phyloP scores from a whole-genome alignment of 176 grass and related monocot genomes.

The Triticum urartu region DNA sequence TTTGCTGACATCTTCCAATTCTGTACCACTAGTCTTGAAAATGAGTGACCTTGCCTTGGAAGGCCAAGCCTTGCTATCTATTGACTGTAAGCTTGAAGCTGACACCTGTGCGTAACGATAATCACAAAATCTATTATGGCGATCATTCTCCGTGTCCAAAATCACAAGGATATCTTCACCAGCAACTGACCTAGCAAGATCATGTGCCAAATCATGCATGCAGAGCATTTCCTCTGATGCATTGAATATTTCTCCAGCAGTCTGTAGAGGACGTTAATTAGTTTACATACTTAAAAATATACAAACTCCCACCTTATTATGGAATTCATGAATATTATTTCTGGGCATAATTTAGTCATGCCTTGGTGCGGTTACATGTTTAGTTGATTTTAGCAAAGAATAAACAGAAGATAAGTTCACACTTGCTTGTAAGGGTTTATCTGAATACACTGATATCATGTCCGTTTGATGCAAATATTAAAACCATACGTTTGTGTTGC shows the following conservation, averaged over 20 bases:
- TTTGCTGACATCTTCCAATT: slow-evolving; percentile 34
- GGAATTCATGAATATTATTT: background rate
- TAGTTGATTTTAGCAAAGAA: background rate
- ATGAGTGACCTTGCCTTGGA: slow-evolving; percentile 46
- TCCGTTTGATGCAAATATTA: background rate
- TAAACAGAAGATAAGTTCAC: background rate
- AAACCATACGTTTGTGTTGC: background rate
- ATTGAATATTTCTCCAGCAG: background rate
- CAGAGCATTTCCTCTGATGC: slow-evolving; percentile 37
- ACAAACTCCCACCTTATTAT: background rate
- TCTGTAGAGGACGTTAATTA: slow-evolving; percentile 26
- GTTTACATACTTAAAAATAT: background rate
- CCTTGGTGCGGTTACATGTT: background rate
- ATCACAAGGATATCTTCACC: slow-evolving; percentile 55
- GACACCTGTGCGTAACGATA: slow-evolving; percentile 50
- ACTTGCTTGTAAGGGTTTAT: background rate
- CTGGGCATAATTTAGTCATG: background rate
- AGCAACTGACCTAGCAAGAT: slow-evolving; percentile 63
- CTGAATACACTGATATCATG: background rate
- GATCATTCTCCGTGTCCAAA: slow-evolving; percentile 36
- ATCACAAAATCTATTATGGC: slow-evolving; percentile 26
- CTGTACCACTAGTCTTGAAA: slow-evolving; percentile 30
- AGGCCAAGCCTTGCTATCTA: slow-evolving; percentile 41
- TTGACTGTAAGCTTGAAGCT: slow-evolving; percentile 36
- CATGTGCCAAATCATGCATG: slow-evolving; percentile 53